A percentile compares a stretch with the other conserved stretches of the same genome.
Evolutionary conservation across 192 early-diverging fungal species (phyloP).

Genomic region (Paraglomus occultum): DNA sequence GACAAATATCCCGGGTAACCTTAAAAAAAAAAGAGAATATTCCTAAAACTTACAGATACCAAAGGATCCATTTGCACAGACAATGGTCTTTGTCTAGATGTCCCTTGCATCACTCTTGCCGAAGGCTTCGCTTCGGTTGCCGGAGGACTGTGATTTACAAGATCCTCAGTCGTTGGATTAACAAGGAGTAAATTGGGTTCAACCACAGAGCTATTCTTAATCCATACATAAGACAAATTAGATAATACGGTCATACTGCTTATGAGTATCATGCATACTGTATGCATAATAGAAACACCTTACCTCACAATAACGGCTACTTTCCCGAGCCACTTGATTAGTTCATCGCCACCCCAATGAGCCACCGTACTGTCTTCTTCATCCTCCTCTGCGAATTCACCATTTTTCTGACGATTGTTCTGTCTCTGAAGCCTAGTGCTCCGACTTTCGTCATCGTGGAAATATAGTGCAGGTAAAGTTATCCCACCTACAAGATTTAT

Average conservation of each 20-base stretch:
- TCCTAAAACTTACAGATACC: conserved; percentile 38
- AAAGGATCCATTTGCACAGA: conserved; percentile 39
- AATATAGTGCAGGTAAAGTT: conserved; percentile 66
- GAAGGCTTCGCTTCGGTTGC: conserved; percentile 19
- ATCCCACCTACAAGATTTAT: conserved; percentile 63
- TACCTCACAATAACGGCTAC: conserved; percentile 42
- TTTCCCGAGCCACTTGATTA: conserved; percentile 51
- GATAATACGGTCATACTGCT: no score
- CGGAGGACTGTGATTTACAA: conserved; percentile 34
- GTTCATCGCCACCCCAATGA: conserved; percentile 69
- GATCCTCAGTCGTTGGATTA: conserved; percentile 43
- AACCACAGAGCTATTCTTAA: conserved; percentile 21
- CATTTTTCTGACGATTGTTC: conserved; percentile 30
- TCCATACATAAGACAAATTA: no score
- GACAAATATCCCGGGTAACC: neutral
- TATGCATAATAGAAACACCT: neutral
- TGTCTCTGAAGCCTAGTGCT: conserved; percentile 44
- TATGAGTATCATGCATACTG: no score
- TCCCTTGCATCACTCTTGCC: conserved; percentile 26
- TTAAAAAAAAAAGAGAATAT: neutral
- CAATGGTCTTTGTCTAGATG: conserved; percentile 7
- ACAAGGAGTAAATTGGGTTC: conserved; percentile 47
- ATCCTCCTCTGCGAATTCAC: conserved; percentile 16
- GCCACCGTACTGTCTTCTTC: conserved; percentile 36
- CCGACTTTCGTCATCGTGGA: conserved; percentile 68